Evolutionary conservation across 495 filamentous ascomycete species (phyloP).

Genomic region (Neohortaea acidophila): DNA sequence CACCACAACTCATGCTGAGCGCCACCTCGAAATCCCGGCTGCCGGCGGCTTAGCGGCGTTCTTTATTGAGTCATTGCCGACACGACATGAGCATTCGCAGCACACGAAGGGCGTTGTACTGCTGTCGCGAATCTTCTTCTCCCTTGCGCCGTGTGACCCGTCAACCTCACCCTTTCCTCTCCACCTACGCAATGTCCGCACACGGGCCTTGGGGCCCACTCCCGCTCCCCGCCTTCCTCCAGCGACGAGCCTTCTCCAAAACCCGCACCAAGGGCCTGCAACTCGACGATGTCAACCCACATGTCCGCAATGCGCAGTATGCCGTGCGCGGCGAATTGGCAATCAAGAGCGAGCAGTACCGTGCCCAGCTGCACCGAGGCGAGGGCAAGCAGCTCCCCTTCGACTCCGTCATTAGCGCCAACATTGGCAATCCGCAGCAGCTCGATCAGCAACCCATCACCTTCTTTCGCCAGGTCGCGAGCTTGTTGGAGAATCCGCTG

Average conservation of each 20-base stretch:
- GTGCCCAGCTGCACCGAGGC: conserved; percentile 46
- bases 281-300: conserved; percentile 79
- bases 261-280: conserved; percentile 47
- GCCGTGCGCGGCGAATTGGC: conserved; percentile 93
- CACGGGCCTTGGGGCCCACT: conserved; percentile 7
- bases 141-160: not conserved
- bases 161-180: not conserved
- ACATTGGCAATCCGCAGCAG: conserved; percentile 98
- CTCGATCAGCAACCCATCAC: conserved; percentile 97
- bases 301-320: conserved; percentile 75
- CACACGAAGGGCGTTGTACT: too few relatives aligned
- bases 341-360: conserved; percentile 75
- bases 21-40: too few relatives aligned
- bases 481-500: conserved; percentile 76
- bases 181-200: not conserved
- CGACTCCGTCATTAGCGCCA: conserved; percentile 79
- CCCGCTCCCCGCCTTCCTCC: conserved; percentile 8
- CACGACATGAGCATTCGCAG: too few relatives aligned
- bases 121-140: too few relatives aligned
- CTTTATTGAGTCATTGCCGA: too few relatives aligned
- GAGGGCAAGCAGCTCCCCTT: conserved; percentile 59
- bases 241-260: conserved; percentile 38
- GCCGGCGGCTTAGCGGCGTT: too few relatives aligned
- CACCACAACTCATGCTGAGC: too few relatives aligned
- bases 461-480: conserved; percentile 95